Evolutionary conservation across 2,329 filamentous ascomycete species (phyloP).

Genomic region (Penicillium aurantiogriseum): DNA sequence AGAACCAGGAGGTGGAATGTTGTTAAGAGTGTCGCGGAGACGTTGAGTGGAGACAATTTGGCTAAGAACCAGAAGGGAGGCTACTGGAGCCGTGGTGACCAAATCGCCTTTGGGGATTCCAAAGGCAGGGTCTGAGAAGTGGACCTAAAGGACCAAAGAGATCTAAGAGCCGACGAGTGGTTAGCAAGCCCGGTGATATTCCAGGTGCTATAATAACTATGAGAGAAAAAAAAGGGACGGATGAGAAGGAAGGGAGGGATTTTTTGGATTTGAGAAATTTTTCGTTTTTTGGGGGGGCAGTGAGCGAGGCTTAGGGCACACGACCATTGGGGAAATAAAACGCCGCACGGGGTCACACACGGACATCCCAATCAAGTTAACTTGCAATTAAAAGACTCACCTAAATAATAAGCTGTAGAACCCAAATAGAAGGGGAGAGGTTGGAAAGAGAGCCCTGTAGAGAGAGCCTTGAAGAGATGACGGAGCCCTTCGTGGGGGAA

Average conservation of each 20-base stretch:
- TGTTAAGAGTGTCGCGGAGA: constrained; percentile 48
- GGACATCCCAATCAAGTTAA: not conserved
- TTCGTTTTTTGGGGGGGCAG: not conserved
- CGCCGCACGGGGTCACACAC: constrained; percentile 10
- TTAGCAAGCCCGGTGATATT: constrained; percentile 4
- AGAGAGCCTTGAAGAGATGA: not conserved
- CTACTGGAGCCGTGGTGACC: constrained; percentile 42
- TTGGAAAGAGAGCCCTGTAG: not conserved
- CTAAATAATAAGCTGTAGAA: constrained; percentile 5
- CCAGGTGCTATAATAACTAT: constrained; percentile 3
- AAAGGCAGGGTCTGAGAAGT: constrained; percentile 34
- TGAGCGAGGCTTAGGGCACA: constrained; percentile 20
- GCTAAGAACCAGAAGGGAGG: constrained; percentile 32
- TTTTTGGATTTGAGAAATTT: constrained; percentile 19
- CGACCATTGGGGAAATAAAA: constrained; percentile 16
- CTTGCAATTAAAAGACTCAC: constrained; percentile 13
- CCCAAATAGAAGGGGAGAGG: not conserved
- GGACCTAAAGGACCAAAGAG: constrained; percentile 3
- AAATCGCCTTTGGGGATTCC: constrained; percentile 40
- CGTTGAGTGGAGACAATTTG: constrained; percentile 47
- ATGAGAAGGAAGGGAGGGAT: constrained; percentile 8
- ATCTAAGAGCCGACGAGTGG: not conserved
- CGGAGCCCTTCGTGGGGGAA: not conserved
- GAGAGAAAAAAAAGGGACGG: constrained; percentile 1
- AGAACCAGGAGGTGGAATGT: constrained; percentile 45